phyloP scores from a whole-genome alignment of 2,329 filamentous ascomycete species.

The Teratosphaeria gauchensis region DNA sequence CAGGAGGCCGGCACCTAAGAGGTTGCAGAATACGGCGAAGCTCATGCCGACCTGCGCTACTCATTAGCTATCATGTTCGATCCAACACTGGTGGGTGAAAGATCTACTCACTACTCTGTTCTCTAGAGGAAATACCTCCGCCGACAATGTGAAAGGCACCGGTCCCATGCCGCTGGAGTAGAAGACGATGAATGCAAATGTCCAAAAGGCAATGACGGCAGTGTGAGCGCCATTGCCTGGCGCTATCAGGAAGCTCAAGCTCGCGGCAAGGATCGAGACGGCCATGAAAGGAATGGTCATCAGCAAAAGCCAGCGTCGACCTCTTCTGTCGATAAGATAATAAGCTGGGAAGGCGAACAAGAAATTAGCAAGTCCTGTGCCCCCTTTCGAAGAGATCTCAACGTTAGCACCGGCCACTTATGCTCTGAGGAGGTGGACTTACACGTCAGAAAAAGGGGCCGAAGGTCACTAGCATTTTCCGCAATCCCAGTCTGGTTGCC shows the following conservation, averaged over 20 bases:
- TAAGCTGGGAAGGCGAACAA: too few relatives aligned
- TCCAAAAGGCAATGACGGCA: slow-evolving; percentile 45
- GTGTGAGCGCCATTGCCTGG: slow-evolving; percentile 27
- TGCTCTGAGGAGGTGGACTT: too few relatives aligned
- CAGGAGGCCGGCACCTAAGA: slow-evolving; percentile 22
- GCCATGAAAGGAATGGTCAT: too few relatives aligned
- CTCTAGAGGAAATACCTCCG: slow-evolving; percentile 57
- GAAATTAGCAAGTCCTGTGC: too few relatives aligned
- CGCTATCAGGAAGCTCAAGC: slow-evolving; percentile 45
- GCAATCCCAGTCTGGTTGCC: too few relatives aligned
- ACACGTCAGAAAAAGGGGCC: too few relatives aligned
- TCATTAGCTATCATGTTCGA: background rate
- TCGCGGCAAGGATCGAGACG: slow-evolving; percentile 22
- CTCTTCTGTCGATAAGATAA: too few relatives aligned
- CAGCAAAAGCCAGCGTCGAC: too few relatives aligned
- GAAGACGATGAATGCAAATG: slow-evolving; percentile 42
- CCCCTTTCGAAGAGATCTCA: too few relatives aligned
- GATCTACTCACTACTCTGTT: background rate
- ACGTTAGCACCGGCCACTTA: too few relatives aligned
- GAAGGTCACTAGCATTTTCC: too few relatives aligned
- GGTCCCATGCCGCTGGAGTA: slow-evolving; percentile 32
- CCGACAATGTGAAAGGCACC: slow-evolving; percentile 59
- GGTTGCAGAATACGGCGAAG: slow-evolving; percentile 46
- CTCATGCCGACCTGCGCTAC: slow-evolving; percentile 50
- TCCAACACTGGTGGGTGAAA: background rate